Base-by-base conservation (phyloP, 495 filamentous ascomycete genomes). In the Friedmanniomyces simplex region DNA sequence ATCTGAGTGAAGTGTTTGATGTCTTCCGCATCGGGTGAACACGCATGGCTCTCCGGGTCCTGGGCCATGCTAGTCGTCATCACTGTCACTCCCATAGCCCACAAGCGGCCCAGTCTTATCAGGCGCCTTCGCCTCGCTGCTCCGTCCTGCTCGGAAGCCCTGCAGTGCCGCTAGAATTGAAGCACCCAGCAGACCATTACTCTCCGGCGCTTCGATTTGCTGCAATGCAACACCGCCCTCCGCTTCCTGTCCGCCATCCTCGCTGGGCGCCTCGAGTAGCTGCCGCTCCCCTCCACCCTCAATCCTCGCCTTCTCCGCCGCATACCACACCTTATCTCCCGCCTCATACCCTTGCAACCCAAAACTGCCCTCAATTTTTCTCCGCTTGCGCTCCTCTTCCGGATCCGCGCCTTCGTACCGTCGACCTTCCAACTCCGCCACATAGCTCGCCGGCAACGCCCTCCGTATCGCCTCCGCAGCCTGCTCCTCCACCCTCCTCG, bases 381-480 rank as follows among this genome's bases (percentile, higher is more conserved):
- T 81, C 64, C 88, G 76, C 74, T 94, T 96, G 66, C 82, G 78
- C 41, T 88, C 87, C 61, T 91, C 88, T 1, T 91, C 86, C 1
- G 85, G 85, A 62, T 95, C 89, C 12, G 52, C 52, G 6, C 61
- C 61, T 28, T 64, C 61, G 28, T 60, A 64, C 36, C 61, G 43
- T 32, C 85, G 82, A 11, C 93, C 94, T 70, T 99, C 94, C 52
- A 98, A 83, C 73, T 99, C 89, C 0, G 88, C 88, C 1, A 99
- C 86, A 64, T 89, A 97, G 24, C 87, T 89, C 1, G 83, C 89
- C 0, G 94, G 94, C n/a, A 99, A 72, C 7, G 94, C 93, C 41
- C 84, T 77, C 22, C 94, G 76, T 39, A 99, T 89, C 11, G 94
- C 94, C 66, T 96, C 94, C 0, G 93, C 94, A n/a, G 94, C 94